Evolutionary conservation across 148 eudicot species (phyloP), one percentile per base, ranked within the genome.

Genomic region (Chenopodium quinoa): DNA sequence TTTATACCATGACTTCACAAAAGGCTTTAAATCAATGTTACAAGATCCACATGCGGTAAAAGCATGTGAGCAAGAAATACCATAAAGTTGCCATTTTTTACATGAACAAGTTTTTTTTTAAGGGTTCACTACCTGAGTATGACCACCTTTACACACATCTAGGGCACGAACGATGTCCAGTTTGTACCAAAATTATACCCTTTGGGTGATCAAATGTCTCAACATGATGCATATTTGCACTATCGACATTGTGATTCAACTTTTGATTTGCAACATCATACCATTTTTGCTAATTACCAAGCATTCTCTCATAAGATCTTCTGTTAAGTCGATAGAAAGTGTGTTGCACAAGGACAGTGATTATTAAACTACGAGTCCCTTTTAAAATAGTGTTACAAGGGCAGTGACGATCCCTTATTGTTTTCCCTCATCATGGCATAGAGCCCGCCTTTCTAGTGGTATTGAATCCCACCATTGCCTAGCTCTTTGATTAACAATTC

Each of bases 81-180:
- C 73, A 73, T 47, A 62, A 63, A 81, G 71, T 63, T 81, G 83
- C 78, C 83, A 81, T 23, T 72, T 74, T 31, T 81, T 71, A 60
- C 78, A 81, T 52, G 78, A 31, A 20, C 83, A 81, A 19, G 54
- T 10, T 23, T 47, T 72, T 27, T 73, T 62, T 11, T 23, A 8
- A 22, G 62, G 9, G 22, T 80, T 72, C 65, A 73, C 78, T 29
- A 73, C 40, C 12, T 73, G 77, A 63, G 37, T 60, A 60, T 60
- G 1, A 60, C 64, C 64, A 60, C 64, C n/a, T 60, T 60, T 60
- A 60, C 19, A 20, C 6, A n/a, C 56, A 27, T 32, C 76, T 34
- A 9, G 12, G 47, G 13, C 19, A 6, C 5, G 60, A 46, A 46
- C 76, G 56, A 11, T 47, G 14, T 7, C 48, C 60, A n/a, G 76